These are phyloP conservation scores for Lactarius pseudohatsudake DNA, from an alignment of 768 basidiomycete genomes.

Conservation along the genomic window DNA sequence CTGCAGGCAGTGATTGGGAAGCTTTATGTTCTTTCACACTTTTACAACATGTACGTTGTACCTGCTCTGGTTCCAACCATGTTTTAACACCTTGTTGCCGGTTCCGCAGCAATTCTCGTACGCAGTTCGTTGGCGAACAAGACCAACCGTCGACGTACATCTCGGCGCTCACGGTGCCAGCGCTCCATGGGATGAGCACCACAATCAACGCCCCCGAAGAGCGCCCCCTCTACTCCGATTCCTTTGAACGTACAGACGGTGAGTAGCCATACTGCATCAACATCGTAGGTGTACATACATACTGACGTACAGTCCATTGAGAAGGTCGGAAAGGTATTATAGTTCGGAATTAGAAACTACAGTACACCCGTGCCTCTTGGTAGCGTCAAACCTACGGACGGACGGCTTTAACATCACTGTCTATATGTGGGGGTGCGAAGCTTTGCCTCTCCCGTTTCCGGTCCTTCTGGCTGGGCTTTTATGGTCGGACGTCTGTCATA, in stretches of 20 bases:
- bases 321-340: no score
- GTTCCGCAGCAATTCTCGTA: conserved; percentile 8
- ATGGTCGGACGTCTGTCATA: no score
- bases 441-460: no score
- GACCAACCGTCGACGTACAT: not conserved
- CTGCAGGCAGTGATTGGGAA: conserved; percentile 11
- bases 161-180: not conserved
- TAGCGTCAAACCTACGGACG: no score
- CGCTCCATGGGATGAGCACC: not conserved
- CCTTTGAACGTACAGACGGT: not conserved
- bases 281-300: not conserved
- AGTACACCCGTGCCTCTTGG: no score
- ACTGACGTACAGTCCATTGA: no score
- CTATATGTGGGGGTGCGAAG: no score
- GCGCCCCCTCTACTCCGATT: not conserved
- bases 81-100: not conserved
- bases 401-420: no score
- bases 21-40: conserved; percentile 13
- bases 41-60: conserved; percentile 10
- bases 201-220: not conserved
- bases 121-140: not conserved
- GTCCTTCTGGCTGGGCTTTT: no score
- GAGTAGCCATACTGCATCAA: not conserved
- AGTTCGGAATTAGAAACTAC: no score
- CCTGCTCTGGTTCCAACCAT: not conserved